A percentile compares a stretch with the other conserved stretches of the same genome.
Evolutionary conservation across 768 basidiomycete genomes (phyloP).

Genomic region (Phlebiopsis gigantea): DNA sequence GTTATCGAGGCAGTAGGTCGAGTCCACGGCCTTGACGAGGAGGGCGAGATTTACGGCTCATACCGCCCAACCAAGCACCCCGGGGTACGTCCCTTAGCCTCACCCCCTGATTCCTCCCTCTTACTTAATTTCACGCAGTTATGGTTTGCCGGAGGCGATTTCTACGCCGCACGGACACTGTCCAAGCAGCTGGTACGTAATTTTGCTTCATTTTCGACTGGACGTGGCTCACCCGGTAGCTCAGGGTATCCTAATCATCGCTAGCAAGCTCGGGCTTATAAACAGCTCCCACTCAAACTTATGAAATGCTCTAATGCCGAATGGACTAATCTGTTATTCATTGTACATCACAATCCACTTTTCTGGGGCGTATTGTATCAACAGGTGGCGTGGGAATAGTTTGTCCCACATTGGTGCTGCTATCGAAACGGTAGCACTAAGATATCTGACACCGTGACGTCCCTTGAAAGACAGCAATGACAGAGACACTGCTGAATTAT

Average conservation of each 20-base stretch:
- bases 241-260: neutral
- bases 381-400: no score
- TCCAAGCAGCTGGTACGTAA: conserved; percentile 34
- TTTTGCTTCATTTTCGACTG: neutral
- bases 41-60: conserved; percentile 32
- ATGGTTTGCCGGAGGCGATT: conserved; percentile 24
- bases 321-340: no score
- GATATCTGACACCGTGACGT: no score
- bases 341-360: no score
- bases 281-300: no score
- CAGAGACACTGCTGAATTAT: no score
- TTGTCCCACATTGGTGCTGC: no score
- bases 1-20: conserved; percentile 26
- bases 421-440: no score
- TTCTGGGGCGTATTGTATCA: no score
- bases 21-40: conserved; percentile 36
- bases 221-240: neutral
- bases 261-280: neutral
- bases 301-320: no score
- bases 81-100: conserved; percentile 24
- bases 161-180: conserved; percentile 25
- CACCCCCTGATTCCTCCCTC: neutral
- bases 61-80: conserved; percentile 39
- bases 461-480: no score
- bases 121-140: neutral